Evolutionary conservation across 1,284 basidiomycete species (phyloP).

Genomic region (Marasmius tenuissimus): DNA sequence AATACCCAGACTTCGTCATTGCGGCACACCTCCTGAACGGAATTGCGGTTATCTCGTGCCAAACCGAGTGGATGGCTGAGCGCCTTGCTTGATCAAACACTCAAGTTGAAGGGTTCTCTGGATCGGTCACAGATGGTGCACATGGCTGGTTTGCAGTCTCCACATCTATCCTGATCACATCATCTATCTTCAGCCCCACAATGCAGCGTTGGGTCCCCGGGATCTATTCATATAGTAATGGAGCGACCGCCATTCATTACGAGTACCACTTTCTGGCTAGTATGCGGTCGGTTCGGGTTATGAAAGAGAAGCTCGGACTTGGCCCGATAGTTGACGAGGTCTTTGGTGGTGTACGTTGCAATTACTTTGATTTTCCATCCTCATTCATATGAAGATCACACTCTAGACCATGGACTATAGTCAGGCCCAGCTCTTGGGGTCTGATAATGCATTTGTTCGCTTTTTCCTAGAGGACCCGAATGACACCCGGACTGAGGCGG

Average conservation of each 20-base stretch:
- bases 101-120: not conserved
- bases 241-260: not conserved
- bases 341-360: not conserved
- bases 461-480: not conserved
- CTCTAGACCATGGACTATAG: not conserved
- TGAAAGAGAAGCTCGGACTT: not conserved
- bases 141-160: no score
- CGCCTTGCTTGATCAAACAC: not conserved
- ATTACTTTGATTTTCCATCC: not conserved
- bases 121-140: slow-evolving; percentile 7
- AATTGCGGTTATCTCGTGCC: slow-evolving; percentile 4
- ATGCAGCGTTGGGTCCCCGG: not conserved
- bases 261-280: not conserved
- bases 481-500: not conserved
- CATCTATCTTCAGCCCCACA: not conserved
- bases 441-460: not conserved
- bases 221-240: not conserved
- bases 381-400: not conserved
- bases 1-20: slow-evolving; percentile 2
- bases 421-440: not conserved
- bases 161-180: slow-evolving; percentile 3
- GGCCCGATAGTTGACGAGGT: not conserved
- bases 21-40: not conserved
- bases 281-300: not conserved
- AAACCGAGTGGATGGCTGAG: slow-evolving; percentile 6